A percentile compares a stretch with the other conserved stretches of the same genome.
Evolutionary conservation across 139 green algal species (phyloP).

Genomic region (Edaphochlamys debaryana): DNA sequence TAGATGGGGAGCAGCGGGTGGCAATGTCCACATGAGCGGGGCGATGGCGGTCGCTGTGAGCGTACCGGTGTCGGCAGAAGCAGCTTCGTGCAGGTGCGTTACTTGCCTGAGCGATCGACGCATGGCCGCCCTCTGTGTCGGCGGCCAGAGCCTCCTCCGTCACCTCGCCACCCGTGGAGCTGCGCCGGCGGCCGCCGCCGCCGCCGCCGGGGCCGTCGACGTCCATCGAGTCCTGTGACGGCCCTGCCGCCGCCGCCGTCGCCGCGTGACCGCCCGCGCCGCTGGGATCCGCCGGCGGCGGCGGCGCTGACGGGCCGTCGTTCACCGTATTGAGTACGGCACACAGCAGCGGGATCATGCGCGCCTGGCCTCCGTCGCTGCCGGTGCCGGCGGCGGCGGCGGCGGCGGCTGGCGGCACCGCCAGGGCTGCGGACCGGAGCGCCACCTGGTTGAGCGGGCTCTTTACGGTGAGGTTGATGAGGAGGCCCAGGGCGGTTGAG

Average conservation of each 20-base stretch:
- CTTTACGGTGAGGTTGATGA: constrained; percentile 77
- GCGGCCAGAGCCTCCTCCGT: constrained; percentile 54
- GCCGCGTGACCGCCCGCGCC: too few relatives aligned
- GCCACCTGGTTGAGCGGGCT: constrained; percentile 24
- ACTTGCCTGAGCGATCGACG: constrained; percentile 71
- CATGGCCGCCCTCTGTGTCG: constrained; percentile 49
- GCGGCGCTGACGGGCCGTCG: not conserved
- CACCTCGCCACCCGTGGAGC: constrained; percentile 8
- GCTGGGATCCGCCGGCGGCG: too few relatives aligned
- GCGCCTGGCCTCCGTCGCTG: too few relatives aligned
- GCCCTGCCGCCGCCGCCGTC: not conserved
- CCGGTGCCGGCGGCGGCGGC: too few relatives aligned
- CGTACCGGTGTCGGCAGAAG: too few relatives aligned
- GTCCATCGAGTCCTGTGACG: too few relatives aligned
- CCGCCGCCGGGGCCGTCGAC: not conserved
- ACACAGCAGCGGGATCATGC: constrained; percentile 66
- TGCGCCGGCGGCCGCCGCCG: not conserved
- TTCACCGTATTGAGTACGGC: constrained; percentile 46
- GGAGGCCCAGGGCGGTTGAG: constrained; percentile 67
- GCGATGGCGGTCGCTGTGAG: too few relatives aligned
- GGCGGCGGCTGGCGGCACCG: not conserved
- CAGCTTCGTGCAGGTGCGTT: too few relatives aligned
- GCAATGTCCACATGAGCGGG: too few relatives aligned
- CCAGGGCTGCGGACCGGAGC: constrained; percentile 29
- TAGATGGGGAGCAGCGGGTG: too few relatives aligned